Base-by-base conservation (phyloP, 129 eudicot genomes). In the Sambucus nigra region DNA sequence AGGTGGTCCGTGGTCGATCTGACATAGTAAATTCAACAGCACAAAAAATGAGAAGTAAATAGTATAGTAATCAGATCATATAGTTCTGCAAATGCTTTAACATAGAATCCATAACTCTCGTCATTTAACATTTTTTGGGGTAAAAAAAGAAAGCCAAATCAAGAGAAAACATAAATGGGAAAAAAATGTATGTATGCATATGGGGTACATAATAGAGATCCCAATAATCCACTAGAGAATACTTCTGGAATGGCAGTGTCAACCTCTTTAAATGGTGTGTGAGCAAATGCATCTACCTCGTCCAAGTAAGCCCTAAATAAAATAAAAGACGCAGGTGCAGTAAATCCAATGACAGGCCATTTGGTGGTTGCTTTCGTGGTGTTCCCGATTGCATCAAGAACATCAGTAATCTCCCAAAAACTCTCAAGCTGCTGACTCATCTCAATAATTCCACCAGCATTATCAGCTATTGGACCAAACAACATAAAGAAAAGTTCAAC, bases 401-500 rank as follows among this genome's bases (percentile, higher is more conserved):
- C 57, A 80, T 92, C 99, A 40, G 96, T 92, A 59, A 86, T 92
- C 69, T 82, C 94, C 44, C 96, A 57, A 23, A 91, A 95, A 55
- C 95, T 91, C 68, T 91, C 99, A 54, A 95, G 98, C 98, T 86
- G 99, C 65, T 82, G 94, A 67, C 99, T 92, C 99, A 92, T 92
- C 80, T 92, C 99, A 42, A 82, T 96, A 65, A 92, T 92, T 64
- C 99, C 99, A 61, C 99, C 99, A 28, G 99, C 99, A 75, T 92
- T 92, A 69, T 92, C 99, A 57, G 96, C 94, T 69, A 92, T 92
- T 29, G 96, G 99, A 55, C 99, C 99, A 82, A 86, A 92, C 96
- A 86, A 50, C 99, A 91, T 57, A 91, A 64, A 18, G 86, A 79
- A 53, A 91, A 91, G 63, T 91, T 79, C 64, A 91, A 63, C 99